Evolutionary conservation across 75 land plant species (phyloP), one percentile per base, ranked within the genome.

Genomic region (Ceratopteris richardii): DNA sequence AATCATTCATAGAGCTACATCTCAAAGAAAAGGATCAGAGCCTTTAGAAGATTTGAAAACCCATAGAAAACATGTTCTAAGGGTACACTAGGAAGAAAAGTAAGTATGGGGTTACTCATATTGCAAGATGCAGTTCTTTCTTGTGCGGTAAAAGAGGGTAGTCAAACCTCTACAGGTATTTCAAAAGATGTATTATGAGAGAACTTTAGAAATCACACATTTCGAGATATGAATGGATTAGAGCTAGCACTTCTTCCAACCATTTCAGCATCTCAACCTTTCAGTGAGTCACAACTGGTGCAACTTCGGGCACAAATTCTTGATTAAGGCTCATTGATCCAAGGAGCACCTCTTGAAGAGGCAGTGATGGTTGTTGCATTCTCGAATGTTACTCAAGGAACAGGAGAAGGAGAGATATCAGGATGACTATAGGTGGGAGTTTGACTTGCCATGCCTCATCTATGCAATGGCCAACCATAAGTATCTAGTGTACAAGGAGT

Each of bases 301-400:
- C 94, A 88, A 66, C 72, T 88, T 44, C 86, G 94, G 61, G 94
- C 94, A 1, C 94, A 88, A 48, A 88, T 88, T 16, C 78, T 88
- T 77, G 94, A 85, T 54, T 88, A 88, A 70, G 94, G 94, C 56
- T 77, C 94, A 53, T 54, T 88, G n/a, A 88, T 88, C 25, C 89
- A 82, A 71, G 94, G 86, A n/a, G 58, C 68, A 39, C 70, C 75
- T 51, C 89, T 90, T 36, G 90, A 82, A 52, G 94, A 88, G 61
- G 81, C 90, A 44, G 75, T 71, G 56, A 82, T 88, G 89, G 19
- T 72, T 23, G 75, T 90, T 20, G 94, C 94, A 9, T 88, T 88
- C 79, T 79, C 90, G 18, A 75, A 60, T 53, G 43, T 70, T 59
- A 70, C 80, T 63, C 53, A 30, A 57, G n/a, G n/a, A n/a, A n/a